Evolutionary conservation across 345 rosid species (phyloP).

Genomic region (Nasturtium officinale): DNA sequence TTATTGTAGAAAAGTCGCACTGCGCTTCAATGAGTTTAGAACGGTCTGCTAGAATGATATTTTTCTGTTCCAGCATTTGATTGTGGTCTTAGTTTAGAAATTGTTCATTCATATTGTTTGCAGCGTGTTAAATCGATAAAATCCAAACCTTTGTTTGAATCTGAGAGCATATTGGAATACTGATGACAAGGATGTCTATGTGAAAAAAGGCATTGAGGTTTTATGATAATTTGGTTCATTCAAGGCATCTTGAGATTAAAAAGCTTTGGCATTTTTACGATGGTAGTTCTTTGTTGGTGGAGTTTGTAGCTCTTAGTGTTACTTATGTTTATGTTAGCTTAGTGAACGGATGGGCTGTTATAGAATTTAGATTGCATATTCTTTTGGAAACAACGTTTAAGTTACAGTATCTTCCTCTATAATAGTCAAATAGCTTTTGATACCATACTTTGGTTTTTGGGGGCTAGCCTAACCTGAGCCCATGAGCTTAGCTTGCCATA

Average conservation of each 20-base stretch:
- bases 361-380: slow-evolving; percentile 1
- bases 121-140: neutral
- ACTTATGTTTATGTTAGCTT: slow-evolving; percentile 15
- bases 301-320: slow-evolving; percentile 10
- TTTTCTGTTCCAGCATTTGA: slow-evolving; percentile 2
- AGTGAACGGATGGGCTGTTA: slow-evolving; percentile 13
- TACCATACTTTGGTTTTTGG: neutral
- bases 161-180: neutral
- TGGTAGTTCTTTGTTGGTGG: neutral
- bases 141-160: neutral
- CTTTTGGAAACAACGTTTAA: slow-evolving; percentile 19
- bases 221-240: neutral
- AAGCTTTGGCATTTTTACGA: neutral
- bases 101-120: neutral
- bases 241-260: neutral
- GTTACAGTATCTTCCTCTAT: neutral
- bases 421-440: slow-evolving; percentile 9
- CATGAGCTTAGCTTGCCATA: slow-evolving; percentile 4
- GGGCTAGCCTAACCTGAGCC: neutral
- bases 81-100: slow-evolving; percentile 11
- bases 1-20: neutral
- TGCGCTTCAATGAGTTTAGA: slow-evolving; percentile 6
- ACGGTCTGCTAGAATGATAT: slow-evolving; percentile 12
- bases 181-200: neutral
- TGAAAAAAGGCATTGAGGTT: neutral